Evolutionary conservation across 495 filamentous ascomycete species (phyloP).

Genomic region (Rhypophila decipiens): DNA sequence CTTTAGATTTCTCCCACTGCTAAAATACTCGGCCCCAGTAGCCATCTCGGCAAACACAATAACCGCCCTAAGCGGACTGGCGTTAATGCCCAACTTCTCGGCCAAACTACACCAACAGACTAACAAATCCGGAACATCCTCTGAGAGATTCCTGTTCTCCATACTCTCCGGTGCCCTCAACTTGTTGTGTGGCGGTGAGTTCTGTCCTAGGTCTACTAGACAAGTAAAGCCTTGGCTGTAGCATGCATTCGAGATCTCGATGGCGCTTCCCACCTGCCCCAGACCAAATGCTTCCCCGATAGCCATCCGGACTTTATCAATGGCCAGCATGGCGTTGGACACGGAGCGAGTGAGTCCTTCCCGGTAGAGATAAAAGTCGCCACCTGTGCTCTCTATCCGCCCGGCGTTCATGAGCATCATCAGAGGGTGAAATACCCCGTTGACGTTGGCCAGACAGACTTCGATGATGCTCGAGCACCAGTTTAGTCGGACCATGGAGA

Average conservation of each 20-base stretch:
- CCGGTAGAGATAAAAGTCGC: neutral
- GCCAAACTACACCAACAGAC: neutral
- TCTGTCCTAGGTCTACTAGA: neutral
- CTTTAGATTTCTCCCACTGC: neutral
- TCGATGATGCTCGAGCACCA: neutral
- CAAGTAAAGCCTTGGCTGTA: neutral
- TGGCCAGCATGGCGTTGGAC: neutral
- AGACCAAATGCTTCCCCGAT: neutral
- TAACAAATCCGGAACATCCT: neutral
- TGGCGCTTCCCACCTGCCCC: neutral
- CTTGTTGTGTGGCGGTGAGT: neutral
- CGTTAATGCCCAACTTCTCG: neutral
- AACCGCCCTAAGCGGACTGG: neutral
- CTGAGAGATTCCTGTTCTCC: neutral
- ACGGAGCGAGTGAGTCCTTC: neutral
- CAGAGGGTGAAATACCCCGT: neutral
- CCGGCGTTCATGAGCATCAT: neutral
- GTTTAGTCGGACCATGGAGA: neutral
- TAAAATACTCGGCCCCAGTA: neutral
- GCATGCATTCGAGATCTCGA: neutral
- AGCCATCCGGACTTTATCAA: neutral
- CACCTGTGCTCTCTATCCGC: neutral
- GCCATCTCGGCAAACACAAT: neutral
- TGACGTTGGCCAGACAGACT: neutral
- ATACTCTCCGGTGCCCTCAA: neutral